These are phyloP conservation scores for Neofusicoccum parvum DNA, from an alignment of 2,329 filamentous ascomycete genomes.

Conservation along the genomic window DNA sequence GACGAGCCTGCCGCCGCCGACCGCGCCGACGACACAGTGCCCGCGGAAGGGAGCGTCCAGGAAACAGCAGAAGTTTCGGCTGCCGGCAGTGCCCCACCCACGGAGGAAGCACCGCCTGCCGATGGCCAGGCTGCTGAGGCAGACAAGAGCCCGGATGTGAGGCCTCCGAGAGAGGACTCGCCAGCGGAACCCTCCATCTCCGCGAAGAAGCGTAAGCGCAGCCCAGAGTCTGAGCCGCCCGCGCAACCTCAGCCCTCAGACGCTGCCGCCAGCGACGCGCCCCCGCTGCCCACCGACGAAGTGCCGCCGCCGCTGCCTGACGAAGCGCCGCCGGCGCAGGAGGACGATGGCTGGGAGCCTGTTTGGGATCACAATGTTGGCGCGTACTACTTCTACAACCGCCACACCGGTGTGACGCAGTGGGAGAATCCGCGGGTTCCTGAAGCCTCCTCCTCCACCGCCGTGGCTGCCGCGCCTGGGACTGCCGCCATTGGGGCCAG, in stretches of 20 bases:
- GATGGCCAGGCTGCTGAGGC: neutral
- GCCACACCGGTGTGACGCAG: constrained; percentile 72
- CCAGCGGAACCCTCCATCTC: neutral
- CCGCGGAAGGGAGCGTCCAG: neutral
- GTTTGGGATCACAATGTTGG: constrained; percentile 71
- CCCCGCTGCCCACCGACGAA: constrained; percentile 20
- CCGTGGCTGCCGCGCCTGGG: constrained; percentile 25
- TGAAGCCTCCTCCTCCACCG: constrained; percentile 33
- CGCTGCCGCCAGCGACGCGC: neutral
- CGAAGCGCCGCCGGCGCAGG: constrained; percentile 34
- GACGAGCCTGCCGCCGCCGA: neutral
- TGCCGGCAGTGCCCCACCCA: neutral
- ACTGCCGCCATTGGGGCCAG: constrained; percentile 34
- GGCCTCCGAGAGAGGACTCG: neutral
- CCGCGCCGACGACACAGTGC: neutral
- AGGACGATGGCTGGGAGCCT: constrained; percentile 76
- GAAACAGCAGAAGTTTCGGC: constrained; percentile 16
- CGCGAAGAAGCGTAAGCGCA: constrained; percentile 22
- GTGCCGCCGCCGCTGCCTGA: constrained; percentile 18
- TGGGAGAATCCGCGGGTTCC: constrained; percentile 86
- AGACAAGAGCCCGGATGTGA: neutral
- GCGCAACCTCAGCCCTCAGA: neutral
- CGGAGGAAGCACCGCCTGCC: neutral
- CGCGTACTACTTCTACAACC: constrained; percentile 83
- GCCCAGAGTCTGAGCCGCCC: neutral